Conservation (phyloP, 2,329 filamentous ascomycete species). For the Lasiodiplodia gonubiensis region DNA sequence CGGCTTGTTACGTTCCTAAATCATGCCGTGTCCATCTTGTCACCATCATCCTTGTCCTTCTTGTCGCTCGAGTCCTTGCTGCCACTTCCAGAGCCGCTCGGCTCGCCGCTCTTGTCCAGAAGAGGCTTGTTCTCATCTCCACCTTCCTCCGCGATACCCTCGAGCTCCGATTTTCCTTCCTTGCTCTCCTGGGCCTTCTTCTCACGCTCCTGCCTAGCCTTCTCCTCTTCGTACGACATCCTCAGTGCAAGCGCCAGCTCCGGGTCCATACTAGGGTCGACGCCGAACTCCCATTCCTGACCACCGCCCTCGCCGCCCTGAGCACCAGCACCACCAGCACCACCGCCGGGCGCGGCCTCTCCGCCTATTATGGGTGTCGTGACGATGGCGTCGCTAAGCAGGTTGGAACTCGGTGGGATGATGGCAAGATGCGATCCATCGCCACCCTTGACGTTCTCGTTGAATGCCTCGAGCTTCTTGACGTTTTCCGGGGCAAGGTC, state of each 20-base stretch:
- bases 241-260: constrained; percentile 92
- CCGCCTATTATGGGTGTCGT: constrained; percentile 88
- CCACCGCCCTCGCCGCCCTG: constrained; percentile 61
- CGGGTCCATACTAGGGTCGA: constrained; percentile 89
- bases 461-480: constrained; percentile 90
- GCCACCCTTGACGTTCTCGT: constrained; percentile 87
- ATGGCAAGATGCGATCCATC: constrained; percentile 92
- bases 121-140: constrained; percentile 66
- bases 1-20: neutral
- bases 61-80: constrained; percentile 51
- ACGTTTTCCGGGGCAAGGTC: constrained; percentile 89
- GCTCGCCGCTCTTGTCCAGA: constrained; percentile 67
- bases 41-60: constrained; percentile 62
- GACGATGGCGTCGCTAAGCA: constrained; percentile 90
- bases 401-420: constrained; percentile 86
- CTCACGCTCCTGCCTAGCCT: constrained; percentile 87
- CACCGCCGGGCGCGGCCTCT: constrained; percentile 68
- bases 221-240: constrained; percentile 98
- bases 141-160: constrained; percentile 72
- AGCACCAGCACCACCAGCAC: constrained; percentile 58
- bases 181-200: constrained; percentile 74
- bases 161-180: constrained; percentile 76
- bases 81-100: constrained; percentile 62
- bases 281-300: constrained; percentile 81
- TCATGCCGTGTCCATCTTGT: constrained; percentile 93